Evolutionary conservation across 2,329 filamentous ascomycete genomes (phyloP).

Genomic region (Nigrospora oryzae): DNA sequence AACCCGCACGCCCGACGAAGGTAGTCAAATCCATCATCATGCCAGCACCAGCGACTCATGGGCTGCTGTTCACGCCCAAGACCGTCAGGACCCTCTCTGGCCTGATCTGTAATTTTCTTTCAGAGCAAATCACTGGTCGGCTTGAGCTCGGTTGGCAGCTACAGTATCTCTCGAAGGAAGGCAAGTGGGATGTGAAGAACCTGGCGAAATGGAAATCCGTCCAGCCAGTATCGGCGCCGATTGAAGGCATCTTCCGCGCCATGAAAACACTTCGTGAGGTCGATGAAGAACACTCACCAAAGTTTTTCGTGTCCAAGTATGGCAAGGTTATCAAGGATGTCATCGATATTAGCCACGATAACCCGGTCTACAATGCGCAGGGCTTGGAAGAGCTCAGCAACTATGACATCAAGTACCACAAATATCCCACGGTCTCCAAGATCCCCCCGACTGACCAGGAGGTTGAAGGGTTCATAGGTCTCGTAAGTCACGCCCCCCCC

Average conservation of each 20-base stretch:
- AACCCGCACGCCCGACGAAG: conserved; percentile 38
- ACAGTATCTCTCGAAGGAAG: conserved; percentile 76
- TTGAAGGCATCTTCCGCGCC: conserved; percentile 73
- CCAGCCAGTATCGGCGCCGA: conserved; percentile 66
- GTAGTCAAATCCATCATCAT: conserved; percentile 63
- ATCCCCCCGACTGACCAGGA: conserved; percentile 60
- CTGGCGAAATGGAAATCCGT: conserved; percentile 84
- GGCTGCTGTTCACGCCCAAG: conserved; percentile 70
- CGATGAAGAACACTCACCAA: conserved; percentile 73
- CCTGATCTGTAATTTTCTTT: conserved; percentile 74
- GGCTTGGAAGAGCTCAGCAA: conserved; percentile 54
- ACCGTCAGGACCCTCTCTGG: conserved; percentile 72
- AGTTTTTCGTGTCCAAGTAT: conserved; percentile 48
- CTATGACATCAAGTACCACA: conserved; percentile 57
- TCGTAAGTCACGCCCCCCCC: conserved; percentile 23
- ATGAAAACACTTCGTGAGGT: conserved; percentile 92
- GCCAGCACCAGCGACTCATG: conserved; percentile 69
- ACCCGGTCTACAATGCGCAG: conserved; percentile 77
- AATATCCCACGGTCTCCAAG: conserved; percentile 88
- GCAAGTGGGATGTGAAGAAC: conserved; percentile 98
- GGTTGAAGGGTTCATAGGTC: conserved; percentile 38
- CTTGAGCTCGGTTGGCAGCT: conserved; percentile 86
- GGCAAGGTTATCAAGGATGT: conserved; percentile 61
- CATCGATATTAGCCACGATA: conserved; percentile 86
- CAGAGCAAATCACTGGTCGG: conserved; percentile 64